phyloP scores from a whole-genome alignment of 192 early-diverging fungal genomes.

The Oehlia diaphana region DNA sequence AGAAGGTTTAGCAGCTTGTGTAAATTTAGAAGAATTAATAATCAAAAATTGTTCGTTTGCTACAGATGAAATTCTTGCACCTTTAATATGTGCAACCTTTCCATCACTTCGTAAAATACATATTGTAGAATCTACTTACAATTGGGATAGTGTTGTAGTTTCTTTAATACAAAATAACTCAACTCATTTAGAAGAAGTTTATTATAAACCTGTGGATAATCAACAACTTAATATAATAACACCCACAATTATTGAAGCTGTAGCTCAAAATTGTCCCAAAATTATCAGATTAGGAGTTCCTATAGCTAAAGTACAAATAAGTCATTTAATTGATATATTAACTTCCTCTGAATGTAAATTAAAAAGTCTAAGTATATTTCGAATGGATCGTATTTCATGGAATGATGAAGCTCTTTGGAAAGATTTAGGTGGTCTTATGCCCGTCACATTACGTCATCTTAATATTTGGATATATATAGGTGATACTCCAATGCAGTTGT shows the following conservation, averaged over 20 bases:
- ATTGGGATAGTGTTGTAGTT: conserved; percentile 26
- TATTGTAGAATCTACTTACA: conserved; percentile 27
- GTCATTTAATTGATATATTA: conserved; percentile 12
- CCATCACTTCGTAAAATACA: conserved; percentile 25
- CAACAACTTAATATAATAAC: background rate
- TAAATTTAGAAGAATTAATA: conserved; percentile 15
- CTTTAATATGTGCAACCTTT: conserved; percentile 14
- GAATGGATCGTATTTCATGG: conserved; percentile 9
- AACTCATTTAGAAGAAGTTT: conserved; percentile 21
- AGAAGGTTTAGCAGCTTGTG: conserved; percentile 15
- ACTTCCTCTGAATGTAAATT: conserved; percentile 8
- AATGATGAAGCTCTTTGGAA: conserved; percentile 14
- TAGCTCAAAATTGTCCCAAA: conserved; percentile 13
- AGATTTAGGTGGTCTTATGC: conserved; percentile 19
- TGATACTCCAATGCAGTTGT: conserved; percentile 19
- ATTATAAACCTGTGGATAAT: conserved; percentile 24
- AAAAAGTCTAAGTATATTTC: conserved; percentile 22
- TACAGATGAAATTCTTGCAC: conserved; percentile 8
- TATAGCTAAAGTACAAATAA: conserved; percentile 2
- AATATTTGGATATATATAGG: conserved; percentile 26
- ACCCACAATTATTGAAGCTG: conserved; percentile 15
- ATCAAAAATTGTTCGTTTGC: conserved; percentile 17
- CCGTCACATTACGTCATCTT: conserved; percentile 14
- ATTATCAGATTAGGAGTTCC: conserved; percentile 15
- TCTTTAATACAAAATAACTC: conserved; percentile 20